These are phyloP conservation scores for Tulasnella sp. DNA, from an alignment of 768 basidiomycete species.

Conservation along the genomic window DNA sequence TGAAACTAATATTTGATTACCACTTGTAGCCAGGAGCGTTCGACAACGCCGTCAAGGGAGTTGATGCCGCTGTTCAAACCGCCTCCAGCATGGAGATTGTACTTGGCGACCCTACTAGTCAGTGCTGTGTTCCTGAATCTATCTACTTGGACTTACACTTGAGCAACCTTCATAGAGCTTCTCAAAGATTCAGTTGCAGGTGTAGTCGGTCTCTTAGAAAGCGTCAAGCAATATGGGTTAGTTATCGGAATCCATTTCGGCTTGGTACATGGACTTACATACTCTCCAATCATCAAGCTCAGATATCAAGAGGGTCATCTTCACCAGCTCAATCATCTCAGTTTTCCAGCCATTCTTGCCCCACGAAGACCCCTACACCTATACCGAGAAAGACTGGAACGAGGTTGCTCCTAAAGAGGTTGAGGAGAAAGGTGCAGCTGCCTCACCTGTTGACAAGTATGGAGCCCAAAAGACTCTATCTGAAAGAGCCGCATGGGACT, in stretches of 20 bases:
- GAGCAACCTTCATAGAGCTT: too few relatives aligned
- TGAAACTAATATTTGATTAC: neutral
- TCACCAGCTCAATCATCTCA: conserved; percentile 28
- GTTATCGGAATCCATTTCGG: neutral
- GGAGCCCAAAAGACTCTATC: conserved; percentile 25
- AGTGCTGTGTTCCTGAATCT: conserved; percentile 4
- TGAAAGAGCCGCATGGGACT: conserved; percentile 24
- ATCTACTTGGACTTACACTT: too few relatives aligned
- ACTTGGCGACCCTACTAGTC: neutral
- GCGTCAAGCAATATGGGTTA: conserved; percentile 24
- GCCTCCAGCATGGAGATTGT: neutral
- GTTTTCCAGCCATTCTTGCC: conserved; percentile 23
- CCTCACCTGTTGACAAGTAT: too few relatives aligned
- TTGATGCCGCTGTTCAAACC: conserved; percentile 10
- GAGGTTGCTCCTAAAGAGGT: conserved; percentile 1
- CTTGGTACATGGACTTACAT: neutral
- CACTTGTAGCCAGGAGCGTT: conserved; percentile 3
- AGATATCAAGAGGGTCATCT: conserved; percentile 24
- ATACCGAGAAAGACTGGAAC: conserved; percentile 13
- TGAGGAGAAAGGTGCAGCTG: conserved; percentile 5
- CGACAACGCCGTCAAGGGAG: conserved; percentile 9
- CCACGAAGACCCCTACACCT: neutral
- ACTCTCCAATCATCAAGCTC: conserved; percentile 4
- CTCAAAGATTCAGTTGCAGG: conserved; percentile 29
- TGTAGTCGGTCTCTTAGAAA: conserved; percentile 24